Conservation (phyloP, 352 stramenopile genomes). For the Thraustochytrium sp. region DNA sequence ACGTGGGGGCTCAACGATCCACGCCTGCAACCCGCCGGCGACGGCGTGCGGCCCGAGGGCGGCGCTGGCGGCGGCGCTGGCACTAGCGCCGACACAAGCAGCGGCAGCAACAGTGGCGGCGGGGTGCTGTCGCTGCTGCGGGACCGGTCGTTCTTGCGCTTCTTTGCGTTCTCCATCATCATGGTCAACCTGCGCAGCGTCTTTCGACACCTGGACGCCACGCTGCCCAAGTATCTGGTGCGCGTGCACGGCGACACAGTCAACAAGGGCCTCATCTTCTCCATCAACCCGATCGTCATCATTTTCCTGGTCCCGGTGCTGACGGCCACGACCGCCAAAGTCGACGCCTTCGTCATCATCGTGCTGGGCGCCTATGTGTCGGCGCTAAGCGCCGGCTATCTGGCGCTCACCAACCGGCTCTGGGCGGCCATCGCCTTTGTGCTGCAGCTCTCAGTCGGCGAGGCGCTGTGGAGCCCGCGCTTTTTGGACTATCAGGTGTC, state of each 20-base stretch:
- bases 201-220: conserved; percentile 64
- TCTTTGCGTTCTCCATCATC: conserved; percentile 57
- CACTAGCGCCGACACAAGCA: no score
- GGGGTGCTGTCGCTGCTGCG: background rate
- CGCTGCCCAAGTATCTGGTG: conserved; percentile 63
- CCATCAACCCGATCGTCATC: conserved; percentile 62
- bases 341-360: conserved; percentile 61
- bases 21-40: background rate
- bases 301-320: conserved; percentile 61
- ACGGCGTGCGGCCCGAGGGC: background rate
- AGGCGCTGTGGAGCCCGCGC: conserved; percentile 61
- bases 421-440: conserved; percentile 58
- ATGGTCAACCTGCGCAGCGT: conserved; percentile 62
- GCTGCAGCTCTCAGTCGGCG: conserved; percentile 58
- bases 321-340: conserved; percentile 53
- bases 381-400: conserved; percentile 56
- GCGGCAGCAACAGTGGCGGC: background rate
- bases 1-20: background rate
- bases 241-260: conserved; percentile 57
- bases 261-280: conserved; percentile 60
- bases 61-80: background rate
- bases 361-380: conserved; percentile 58
- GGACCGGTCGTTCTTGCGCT: conserved; percentile 55
- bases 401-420: conserved; percentile 56
- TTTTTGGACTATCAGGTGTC: conserved; percentile 61